These are phyloP conservation scores for Penicillium herquei DNA, from an alignment of 495 filamentous ascomycete species.

Conservation along the genomic window DNA sequence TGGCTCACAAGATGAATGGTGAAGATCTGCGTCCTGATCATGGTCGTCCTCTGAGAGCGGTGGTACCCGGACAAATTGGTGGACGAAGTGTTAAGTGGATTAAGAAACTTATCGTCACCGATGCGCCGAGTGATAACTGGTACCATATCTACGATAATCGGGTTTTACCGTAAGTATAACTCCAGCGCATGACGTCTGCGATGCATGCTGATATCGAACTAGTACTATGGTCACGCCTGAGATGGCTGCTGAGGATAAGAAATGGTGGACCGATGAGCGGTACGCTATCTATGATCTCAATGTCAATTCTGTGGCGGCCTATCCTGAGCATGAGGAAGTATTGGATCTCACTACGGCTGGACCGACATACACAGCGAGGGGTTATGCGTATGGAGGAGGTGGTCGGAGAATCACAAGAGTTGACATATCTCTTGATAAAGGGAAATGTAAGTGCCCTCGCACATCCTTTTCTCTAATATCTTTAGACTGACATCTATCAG, in stretches of 20 bases:
- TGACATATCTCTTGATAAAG: conserved; percentile 76
- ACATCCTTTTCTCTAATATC: not conserved
- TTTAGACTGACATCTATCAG: conserved; percentile 32
- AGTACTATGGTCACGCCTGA: conserved; percentile 82
- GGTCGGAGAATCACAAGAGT: conserved; percentile 82
- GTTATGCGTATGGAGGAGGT: conserved; percentile 90
- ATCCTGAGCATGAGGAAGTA: conserved; percentile 77
- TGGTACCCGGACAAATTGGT: conserved; percentile 92
- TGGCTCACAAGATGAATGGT: conserved; percentile 93
- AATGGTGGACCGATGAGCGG: conserved; percentile 86
- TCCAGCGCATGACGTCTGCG: not conserved
- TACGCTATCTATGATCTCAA: conserved; percentile 96
- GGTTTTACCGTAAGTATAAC: conserved; percentile 70
- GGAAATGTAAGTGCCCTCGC: conserved; percentile 12
- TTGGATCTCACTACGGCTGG: conserved; percentile 50
- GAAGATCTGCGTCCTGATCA: conserved; percentile 82
- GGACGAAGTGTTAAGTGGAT: conserved; percentile 96
- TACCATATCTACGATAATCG: conserved; percentile 96
- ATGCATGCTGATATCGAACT: conserved; percentile 3
- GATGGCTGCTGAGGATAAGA: conserved; percentile 68
- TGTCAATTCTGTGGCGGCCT: conserved; percentile 80
- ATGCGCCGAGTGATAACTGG: conserved; percentile 85
- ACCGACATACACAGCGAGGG: conserved; percentile 62
- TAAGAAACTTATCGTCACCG: conserved; percentile 77
- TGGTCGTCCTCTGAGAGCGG: conserved; percentile 77